phyloP scores from a whole-genome alignment of 352 stramenopile genomes.

The Pythium brassicae region DNA sequence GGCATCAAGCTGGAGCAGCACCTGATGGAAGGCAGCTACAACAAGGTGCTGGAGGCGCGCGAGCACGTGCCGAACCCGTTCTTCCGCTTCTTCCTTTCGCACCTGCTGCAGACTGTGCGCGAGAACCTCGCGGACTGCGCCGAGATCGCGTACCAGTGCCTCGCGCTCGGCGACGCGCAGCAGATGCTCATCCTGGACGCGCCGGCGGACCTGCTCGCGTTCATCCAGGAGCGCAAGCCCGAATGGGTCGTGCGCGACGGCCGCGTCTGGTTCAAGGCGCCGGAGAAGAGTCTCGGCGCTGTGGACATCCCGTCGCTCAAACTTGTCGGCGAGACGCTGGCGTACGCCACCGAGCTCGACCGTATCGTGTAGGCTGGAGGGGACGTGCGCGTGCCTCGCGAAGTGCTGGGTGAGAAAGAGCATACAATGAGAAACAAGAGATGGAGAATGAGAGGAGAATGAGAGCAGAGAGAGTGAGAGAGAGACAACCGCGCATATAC shows the following conservation, averaged over 20 bases:
- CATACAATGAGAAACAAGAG: not conserved
- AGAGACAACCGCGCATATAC: slow-evolving; percentile 6
- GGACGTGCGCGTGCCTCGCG: too few relatives aligned
- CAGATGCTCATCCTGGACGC: slow-evolving; percentile 93
- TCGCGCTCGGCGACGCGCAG: slow-evolving; percentile 83
- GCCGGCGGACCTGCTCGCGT: slow-evolving; percentile 71
- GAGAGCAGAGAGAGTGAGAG: slow-evolving; percentile 7
- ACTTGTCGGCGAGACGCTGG: slow-evolving; percentile 93
- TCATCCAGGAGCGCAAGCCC: slow-evolving; percentile 84
- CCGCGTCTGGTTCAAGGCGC: slow-evolving; percentile 88
- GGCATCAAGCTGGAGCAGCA: slow-evolving; percentile 90
- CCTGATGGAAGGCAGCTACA: slow-evolving; percentile 92
- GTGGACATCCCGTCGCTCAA: slow-evolving; percentile 93
- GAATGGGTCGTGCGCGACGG: slow-evolving; percentile 89
- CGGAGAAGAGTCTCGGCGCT: slow-evolving; percentile 81
- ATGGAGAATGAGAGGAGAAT: not conserved
- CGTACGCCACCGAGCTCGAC: slow-evolving; percentile 95
- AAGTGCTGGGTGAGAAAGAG: too few relatives aligned
- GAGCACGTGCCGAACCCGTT: slow-evolving; percentile 88
- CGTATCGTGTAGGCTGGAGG: slow-evolving; percentile 76
- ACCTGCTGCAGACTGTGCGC: slow-evolving; percentile 92
- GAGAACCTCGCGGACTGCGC: slow-evolving; percentile 96
- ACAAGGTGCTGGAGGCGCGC: slow-evolving; percentile 89
- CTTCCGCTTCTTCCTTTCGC: slow-evolving; percentile 94
- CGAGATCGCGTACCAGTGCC: slow-evolving; percentile 91